phyloP scores from a whole-genome alignment of 164 flowering plant species.

The Aristolochia fimbriata region DNA sequence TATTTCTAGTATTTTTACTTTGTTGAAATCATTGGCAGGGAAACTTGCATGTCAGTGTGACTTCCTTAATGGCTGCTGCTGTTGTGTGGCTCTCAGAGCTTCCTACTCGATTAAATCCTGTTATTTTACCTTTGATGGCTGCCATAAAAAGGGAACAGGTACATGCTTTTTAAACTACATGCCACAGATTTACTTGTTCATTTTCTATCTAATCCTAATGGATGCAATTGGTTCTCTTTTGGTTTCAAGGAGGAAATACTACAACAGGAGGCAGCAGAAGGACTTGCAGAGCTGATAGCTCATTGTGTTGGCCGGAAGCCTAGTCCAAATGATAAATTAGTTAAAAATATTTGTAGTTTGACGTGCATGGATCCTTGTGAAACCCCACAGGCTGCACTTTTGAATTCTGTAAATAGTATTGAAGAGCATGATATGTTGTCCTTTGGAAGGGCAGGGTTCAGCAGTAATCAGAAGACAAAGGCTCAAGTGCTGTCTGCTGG shows the following conservation, averaged over 20 bases:
- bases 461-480: slow-evolving; percentile 43
- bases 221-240: background rate
- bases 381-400: slow-evolving; percentile 79
- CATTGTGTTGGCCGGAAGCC: slow-evolving; percentile 70
- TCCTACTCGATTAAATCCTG: slow-evolving; percentile 77
- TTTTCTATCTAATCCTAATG: background rate
- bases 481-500: slow-evolving; percentile 47
- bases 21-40: slow-evolving; percentile 37
- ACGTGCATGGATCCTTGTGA: slow-evolving; percentile 88
- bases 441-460: slow-evolving; percentile 28
- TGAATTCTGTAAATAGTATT: slow-evolving; percentile 58
- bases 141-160: slow-evolving; percentile 96
- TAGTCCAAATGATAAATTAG: slow-evolving; percentile 86
- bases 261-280: slow-evolving; percentile 91
- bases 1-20: too few relatives aligned
- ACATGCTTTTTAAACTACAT: background rate
- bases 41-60: slow-evolving; percentile 87
- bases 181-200: too few relatives aligned
- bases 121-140: slow-evolving; percentile 94
- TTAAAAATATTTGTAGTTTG: slow-evolving; percentile 82
- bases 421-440: slow-evolving; percentile 81
- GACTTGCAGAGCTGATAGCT: slow-evolving; percentile 83
- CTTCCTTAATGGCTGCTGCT: slow-evolving; percentile 83
- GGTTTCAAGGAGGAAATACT: slow-evolving; percentile 69
- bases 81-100: slow-evolving; percentile 93